Evolutionary conservation across 352 stramenopile genomes (phyloP).

Genomic region (Phytophthora pini): DNA sequence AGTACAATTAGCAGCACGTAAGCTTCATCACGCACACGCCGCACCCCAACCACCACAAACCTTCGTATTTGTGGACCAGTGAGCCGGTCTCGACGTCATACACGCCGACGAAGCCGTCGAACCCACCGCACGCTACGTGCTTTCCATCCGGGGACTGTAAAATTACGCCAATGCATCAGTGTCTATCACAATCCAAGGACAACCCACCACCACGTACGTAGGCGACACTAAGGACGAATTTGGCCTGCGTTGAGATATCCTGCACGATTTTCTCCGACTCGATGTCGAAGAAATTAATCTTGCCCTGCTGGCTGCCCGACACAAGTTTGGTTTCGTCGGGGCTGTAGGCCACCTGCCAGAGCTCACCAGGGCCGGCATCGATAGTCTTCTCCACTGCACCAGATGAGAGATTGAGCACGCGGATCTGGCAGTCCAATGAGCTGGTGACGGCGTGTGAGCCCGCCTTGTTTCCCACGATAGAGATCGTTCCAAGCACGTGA

Average conservation of each 20-base stretch:
- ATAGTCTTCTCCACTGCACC: slow-evolving; percentile 85
- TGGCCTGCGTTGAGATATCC: slow-evolving; percentile 74
- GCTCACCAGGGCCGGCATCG: slow-evolving; percentile 84
- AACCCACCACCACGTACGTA: slow-evolving; percentile 53
- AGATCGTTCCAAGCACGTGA: slow-evolving; percentile 88
- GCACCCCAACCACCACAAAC: slow-evolving; percentile 23
- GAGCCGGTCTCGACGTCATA: slow-evolving; percentile 84
- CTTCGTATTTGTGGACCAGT: slow-evolving; percentile 89
- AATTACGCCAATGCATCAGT: slow-evolving; percentile 5
- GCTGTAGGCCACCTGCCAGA: slow-evolving; percentile 89
- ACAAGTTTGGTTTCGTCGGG: slow-evolving; percentile 83
- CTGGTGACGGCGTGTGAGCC: slow-evolving; percentile 80
- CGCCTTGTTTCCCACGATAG: slow-evolving; percentile 83
- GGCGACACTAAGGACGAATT: slow-evolving; percentile 81
- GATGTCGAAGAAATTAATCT: slow-evolving; percentile 89
- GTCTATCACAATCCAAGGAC: not conserved
- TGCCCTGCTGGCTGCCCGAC: slow-evolving; percentile 85
- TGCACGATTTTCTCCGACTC: slow-evolving; percentile 80
- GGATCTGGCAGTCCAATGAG: slow-evolving; percentile 86
- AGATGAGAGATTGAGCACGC: slow-evolving; percentile 76
- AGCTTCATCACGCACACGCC: slow-evolving; percentile 3
- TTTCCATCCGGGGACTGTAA: slow-evolving; percentile 81
- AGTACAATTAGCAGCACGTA: slow-evolving; percentile 11
- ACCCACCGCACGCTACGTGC: slow-evolving; percentile 80
- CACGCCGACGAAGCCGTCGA: slow-evolving; percentile 86